Conservation (phyloP, 768 basidiomycete genomes). For the Collybia sordida region DNA sequence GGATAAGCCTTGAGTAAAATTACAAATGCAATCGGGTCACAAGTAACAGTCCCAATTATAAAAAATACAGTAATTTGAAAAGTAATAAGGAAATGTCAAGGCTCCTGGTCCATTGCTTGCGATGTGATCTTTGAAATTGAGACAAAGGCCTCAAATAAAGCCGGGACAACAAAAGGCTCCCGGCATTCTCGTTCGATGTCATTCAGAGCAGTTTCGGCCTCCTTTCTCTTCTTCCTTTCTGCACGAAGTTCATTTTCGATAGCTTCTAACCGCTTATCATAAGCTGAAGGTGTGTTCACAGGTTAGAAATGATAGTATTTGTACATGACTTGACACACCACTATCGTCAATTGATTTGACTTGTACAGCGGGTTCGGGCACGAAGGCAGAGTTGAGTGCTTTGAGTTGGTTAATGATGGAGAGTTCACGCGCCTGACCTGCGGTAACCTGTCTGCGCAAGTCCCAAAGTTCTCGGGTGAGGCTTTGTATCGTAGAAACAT, state of each 20-base stretch:
- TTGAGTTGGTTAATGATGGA: constrained; percentile 24
- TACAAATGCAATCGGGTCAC: background rate
- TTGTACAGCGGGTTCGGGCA: constrained; percentile 3
- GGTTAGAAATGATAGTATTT: too few species aligned
- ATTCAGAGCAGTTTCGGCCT: constrained; percentile 41
- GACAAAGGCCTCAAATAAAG: constrained; percentile 53
- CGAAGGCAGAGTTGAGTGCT: constrained; percentile 11
- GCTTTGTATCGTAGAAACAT: constrained; percentile 9
- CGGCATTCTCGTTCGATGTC: constrained; percentile 51
- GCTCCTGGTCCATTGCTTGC: constrained; percentile 15
- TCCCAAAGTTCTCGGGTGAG: constrained; percentile 25
- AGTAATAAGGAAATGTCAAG: too few species aligned
- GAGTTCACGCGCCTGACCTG: constrained; percentile 21
- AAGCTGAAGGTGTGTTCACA: constrained; percentile 11
- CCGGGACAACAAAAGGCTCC: constrained; percentile 57
- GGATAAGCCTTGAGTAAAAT: background rate
- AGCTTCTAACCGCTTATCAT: constrained; percentile 22
- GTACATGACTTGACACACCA: background rate
- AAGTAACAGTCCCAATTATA: background rate
- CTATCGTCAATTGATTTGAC: constrained; percentile 7
- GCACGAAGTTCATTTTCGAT: constrained; percentile 33
- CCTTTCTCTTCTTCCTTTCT: constrained; percentile 35
- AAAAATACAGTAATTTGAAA: background rate
- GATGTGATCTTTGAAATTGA: constrained; percentile 46
- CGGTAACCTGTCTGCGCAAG: constrained; percentile 25